A percentile compares a stretch with the other conserved stretches of the same genome.
Conservation (phyloP, 371 early-diverging fungal species). For the Mucor indicus region DNA sequence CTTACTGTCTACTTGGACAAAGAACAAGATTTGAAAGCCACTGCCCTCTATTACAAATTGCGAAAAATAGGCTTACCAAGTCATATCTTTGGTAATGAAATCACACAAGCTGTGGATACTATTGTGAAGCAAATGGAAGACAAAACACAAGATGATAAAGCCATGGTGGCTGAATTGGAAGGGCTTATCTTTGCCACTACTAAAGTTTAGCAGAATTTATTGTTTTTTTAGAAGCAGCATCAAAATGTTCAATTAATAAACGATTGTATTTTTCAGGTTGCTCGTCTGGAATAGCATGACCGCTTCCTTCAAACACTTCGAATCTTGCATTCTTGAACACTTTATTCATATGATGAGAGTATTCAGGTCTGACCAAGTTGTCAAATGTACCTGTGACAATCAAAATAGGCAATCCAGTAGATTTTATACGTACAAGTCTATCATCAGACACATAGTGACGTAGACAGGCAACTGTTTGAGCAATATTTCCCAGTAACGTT, state of each 20-base stretch:
- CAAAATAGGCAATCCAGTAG: conserved; percentile 29
- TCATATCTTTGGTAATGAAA: conserved; percentile 7
- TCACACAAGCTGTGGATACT: conserved; percentile 1
- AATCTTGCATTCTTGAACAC: conserved; percentile 22
- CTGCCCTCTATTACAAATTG: conserved; percentile 25
- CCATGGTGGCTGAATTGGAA: conserved; percentile 6
- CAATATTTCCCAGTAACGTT: conserved; percentile 33
- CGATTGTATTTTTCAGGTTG: conserved; percentile 35
- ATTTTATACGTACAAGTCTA: conserved; percentile 23
- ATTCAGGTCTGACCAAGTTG: conserved; percentile 27
- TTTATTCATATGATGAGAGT: conserved; percentile 32
- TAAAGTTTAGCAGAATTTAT: background rate
- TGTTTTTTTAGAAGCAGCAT: background rate
- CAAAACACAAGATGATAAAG: conserved; percentile 6
- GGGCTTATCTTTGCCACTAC: background rate
- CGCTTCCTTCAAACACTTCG: conserved; percentile 40
- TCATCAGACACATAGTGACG: conserved; percentile 35
- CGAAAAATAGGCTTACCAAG: conserved; percentile 16
- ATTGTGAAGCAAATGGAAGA: conserved; percentile 5
- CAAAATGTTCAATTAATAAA: conserved; percentile 24
- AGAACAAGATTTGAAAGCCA: conserved; percentile 21
- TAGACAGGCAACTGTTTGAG: conserved; percentile 36
- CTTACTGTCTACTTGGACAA: conserved; percentile 15
- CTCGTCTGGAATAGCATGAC: conserved; percentile 45
- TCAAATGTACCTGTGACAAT: conserved; percentile 42